A percentile compares a stretch with the other conserved stretches of the same genome.
These are phyloP conservation scores for Leucaena leucocephala DNA, from an alignment of 306 rosid species.

Conservation along the genomic window DNA sequence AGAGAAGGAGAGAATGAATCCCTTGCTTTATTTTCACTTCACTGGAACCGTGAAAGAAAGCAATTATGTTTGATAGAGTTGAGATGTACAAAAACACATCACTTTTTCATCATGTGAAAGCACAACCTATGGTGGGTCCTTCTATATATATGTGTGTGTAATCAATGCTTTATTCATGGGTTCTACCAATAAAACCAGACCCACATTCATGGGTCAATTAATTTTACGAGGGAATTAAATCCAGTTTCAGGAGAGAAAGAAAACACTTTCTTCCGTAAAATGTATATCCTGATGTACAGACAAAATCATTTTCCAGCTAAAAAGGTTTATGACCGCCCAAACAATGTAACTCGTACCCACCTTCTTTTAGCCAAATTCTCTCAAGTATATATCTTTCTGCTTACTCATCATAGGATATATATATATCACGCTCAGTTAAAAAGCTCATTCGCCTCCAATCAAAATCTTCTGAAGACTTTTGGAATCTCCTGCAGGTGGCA, in stretches of 20 bases:
- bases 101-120: slow-evolving; percentile 44
- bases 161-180: slow-evolving; percentile 45
- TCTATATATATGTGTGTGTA: neutral
- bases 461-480: slow-evolving; percentile 56
- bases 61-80: slow-evolving; percentile 4
- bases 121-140: slow-evolving; percentile 51
- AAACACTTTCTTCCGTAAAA: slow-evolving; percentile 36
- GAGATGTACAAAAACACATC: slow-evolving; percentile 30
- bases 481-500: slow-evolving; percentile 37
- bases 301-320: slow-evolving; percentile 36
- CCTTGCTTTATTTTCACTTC: slow-evolving; percentile 51
- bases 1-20: slow-evolving; percentile 26
- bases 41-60: too few species aligned
- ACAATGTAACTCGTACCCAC: slow-evolving; percentile 46
- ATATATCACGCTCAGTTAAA: neutral
- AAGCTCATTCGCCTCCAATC: slow-evolving; percentile 51
- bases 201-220: slow-evolving; percentile 34
- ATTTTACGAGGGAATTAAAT: too few species aligned
- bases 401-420: slow-evolving; percentile 26
- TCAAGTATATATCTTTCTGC: slow-evolving; percentile 35
- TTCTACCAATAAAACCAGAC: slow-evolving; percentile 42
- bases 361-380: slow-evolving; percentile 49
- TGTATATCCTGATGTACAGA: slow-evolving; percentile 36
- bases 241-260: slow-evolving; percentile 41
- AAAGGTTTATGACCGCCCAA: slow-evolving; percentile 47